Percentiles rank a stretch among this genome's conserved stretches.
Conservation (phyloP, 2,329 filamentous ascomycete species). For the Diplodia corticola region DNA sequence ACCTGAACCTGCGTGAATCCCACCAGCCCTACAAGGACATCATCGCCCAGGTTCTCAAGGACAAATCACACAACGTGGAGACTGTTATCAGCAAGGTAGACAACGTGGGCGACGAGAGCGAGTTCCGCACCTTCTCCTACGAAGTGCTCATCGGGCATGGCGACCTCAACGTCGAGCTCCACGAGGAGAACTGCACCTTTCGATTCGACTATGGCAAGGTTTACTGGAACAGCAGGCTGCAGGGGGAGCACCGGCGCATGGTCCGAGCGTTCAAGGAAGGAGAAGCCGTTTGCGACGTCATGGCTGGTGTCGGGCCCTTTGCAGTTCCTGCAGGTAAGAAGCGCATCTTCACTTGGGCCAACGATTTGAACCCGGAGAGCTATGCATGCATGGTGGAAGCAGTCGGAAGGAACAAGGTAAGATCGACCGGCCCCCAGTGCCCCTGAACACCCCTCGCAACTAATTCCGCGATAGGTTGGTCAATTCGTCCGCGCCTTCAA, state of each 20-base stretch:
- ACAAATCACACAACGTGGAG: constrained; percentile 76
- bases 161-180: constrained; percentile 81
- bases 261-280: constrained; percentile 72
- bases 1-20: constrained; percentile 82
- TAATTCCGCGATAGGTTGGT: constrained; percentile 47
- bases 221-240: constrained; percentile 94
- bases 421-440: constrained; percentile 4
- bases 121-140: constrained; percentile 90
- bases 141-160: constrained; percentile 81
- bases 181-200: constrained; percentile 83
- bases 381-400: constrained; percentile 70
- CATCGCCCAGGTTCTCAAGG: constrained; percentile 80
- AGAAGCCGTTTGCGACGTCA: constrained; percentile 91
- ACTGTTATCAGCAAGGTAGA: constrained; percentile 97
- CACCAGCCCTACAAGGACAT: constrained; percentile 84
- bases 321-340: constrained; percentile 88
- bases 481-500: constrained; percentile 76
- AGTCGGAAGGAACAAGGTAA: constrained; percentile 70
- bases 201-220: constrained; percentile 93
- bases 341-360: constrained; percentile 90
- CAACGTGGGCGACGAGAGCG: constrained; percentile 79
- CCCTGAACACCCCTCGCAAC: neutral
- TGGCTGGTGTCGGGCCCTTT: constrained; percentile 96
- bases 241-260: constrained; percentile 83
- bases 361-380: constrained; percentile 93